phyloP scores from a whole-genome alignment of 495 filamentous ascomycete genomes.

The Parachaetomium inaequale region DNA sequence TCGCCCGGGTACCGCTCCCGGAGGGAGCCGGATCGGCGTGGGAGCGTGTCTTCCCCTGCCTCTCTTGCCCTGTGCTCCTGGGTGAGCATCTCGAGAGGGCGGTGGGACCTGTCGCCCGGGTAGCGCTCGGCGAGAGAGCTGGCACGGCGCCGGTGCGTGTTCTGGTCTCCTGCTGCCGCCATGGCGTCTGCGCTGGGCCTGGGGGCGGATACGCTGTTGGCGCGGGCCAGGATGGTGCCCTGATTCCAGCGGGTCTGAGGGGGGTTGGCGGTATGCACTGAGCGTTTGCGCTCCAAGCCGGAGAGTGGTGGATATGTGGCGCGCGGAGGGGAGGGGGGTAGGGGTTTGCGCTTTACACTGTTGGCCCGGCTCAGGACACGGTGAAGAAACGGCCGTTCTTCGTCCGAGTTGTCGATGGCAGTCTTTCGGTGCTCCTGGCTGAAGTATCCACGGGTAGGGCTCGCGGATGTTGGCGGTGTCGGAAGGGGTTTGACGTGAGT shows the following conservation, averaged over 20 bases:
- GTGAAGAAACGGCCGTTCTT: slow-evolving; percentile 20
- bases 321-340: slow-evolving; percentile 18
- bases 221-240: slow-evolving; percentile 27
- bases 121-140: slow-evolving; percentile 27
- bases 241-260: slow-evolving; percentile 29
- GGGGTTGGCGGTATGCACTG: slow-evolving; percentile 26
- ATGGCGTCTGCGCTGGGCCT: slow-evolving; percentile 17
- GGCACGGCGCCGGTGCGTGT: slow-evolving; percentile 18
- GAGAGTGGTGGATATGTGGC: slow-evolving; percentile 11
- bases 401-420: slow-evolving; percentile 13
- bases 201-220: slow-evolving; percentile 29
- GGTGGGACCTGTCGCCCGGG: slow-evolving; percentile 23
- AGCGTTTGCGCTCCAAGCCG: slow-evolving; percentile 18
- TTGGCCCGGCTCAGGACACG: slow-evolving; percentile 23
- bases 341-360: slow-evolving; percentile 19
- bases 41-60: slow-evolving; percentile 13
- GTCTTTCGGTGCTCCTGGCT: not conserved
- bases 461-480: slow-evolving; percentile 36
- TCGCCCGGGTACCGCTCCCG: slow-evolving; percentile 57
- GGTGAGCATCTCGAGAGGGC: slow-evolving; percentile 17
- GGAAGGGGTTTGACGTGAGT: slow-evolving; percentile 24
- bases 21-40: slow-evolving; percentile 50
- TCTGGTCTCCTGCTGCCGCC: slow-evolving; percentile 1
- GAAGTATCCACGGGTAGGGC: slow-evolving; percentile 16
- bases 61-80: slow-evolving; percentile 21